A percentile compares a stretch with the other conserved stretches of the same genome.
Conservation (phyloP, 257 asterid genomes). For the Parsonsia alboflavescens region DNA sequence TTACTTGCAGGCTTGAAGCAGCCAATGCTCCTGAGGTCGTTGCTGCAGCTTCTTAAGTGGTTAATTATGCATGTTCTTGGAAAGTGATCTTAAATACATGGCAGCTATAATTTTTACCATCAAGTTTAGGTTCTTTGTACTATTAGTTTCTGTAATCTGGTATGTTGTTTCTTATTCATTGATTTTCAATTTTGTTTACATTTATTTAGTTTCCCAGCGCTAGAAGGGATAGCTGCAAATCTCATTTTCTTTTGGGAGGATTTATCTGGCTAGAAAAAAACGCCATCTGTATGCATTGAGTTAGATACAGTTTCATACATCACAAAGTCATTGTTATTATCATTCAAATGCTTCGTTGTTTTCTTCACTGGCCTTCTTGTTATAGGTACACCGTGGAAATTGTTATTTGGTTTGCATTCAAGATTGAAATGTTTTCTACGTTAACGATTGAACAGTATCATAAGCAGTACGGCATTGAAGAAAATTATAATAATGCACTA, state of each 20-base stretch:
- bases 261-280: not conserved
- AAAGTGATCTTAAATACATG: not conserved
- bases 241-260: not conserved
- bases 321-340: not conserved
- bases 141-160: not conserved
- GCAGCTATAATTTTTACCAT: not conserved
- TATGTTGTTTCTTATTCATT: not conserved
- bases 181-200: conserved; percentile 1
- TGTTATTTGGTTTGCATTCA: not conserved
- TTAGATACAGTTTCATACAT: not conserved
- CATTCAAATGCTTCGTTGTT: not conserved
- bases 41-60: conserved; percentile 48
- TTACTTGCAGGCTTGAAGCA: conserved; percentile 54
- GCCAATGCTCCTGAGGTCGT: conserved; percentile 41
- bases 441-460: not conserved
- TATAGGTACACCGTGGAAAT: not conserved
- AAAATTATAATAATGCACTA: not conserved
- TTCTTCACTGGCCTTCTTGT: not conserved
- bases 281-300: not conserved
- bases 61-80: conserved; percentile 3
- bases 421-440: not conserved
- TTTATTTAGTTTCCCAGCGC: too few relatives aligned
- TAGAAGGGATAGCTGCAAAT: not conserved
- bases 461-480: not conserved
- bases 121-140: not conserved